Base-by-base conservation (phyloP, 768 basidiomycete genomes). In the Fibroporia radiculosa region DNA sequence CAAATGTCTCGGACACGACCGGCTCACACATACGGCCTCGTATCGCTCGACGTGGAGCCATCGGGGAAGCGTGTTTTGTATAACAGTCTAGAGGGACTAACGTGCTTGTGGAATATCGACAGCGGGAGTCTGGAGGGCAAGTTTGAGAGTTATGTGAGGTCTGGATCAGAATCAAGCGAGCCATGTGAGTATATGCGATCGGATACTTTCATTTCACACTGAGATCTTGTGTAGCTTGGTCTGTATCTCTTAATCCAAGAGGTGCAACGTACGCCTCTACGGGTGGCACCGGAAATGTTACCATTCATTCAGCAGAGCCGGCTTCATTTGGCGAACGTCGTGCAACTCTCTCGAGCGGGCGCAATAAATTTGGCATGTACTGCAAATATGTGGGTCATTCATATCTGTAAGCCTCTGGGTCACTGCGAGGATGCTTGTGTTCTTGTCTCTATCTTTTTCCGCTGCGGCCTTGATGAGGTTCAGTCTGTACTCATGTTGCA, bases 61-160 rank as follows among this genome's bases (percentile, higher is more conserved):
- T 71, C 78, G 38, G 93, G 88, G 6, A 69, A 66, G 37, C 66
- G 64, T 24, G 89, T 79, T 0, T 61, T 96, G 35, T 84, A 81
- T 54, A 91, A 91, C 56, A 84, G 84, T 44, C 69, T 93, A 16
- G 92, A 95, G 55, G 93, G 93, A 1, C 74, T 83, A 23, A 90
- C 89, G 0, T 73, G 67, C 37, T 64, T 93, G 20, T 84, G 83
- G 75, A 81, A 93, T 57, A 60, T 92, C 36, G 63, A 72, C 27
- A 74, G 67, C 14, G 84, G 83, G 3, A 69, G 74, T 27, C 59
- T 82, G 2, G 60, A 78, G 0, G 84, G 78, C 10, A 76, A 70
- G 44, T 77, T 78, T 47, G 89, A 92, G 61, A 92, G 87, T 51
- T 92, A 78, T 55, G 71, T 70, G 38, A 69, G 80, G 36, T 71